Conservation (phyloP, 2,329 filamentous ascomycete species). For the Fusarium cyanostomum region DNA sequence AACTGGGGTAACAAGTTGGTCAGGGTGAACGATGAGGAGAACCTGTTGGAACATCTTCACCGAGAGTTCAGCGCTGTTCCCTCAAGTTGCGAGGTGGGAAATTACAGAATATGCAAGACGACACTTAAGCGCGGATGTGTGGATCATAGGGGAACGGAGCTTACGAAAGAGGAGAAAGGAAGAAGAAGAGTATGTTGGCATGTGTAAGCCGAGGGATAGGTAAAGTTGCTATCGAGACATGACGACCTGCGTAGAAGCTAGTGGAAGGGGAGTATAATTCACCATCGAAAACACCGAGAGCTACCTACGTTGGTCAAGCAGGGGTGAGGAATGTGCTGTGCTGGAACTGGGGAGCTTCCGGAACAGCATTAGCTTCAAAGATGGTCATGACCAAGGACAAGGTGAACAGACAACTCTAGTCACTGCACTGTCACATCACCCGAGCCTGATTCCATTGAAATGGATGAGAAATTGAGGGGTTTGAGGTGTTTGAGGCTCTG, state of each 20-base stretch:
- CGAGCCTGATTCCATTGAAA: neutral
- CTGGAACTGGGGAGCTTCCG: neutral
- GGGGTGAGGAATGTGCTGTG: conserved; percentile 12
- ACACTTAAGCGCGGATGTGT: conserved; percentile 54
- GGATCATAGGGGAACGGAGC: conserved; percentile 60
- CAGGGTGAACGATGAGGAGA: conserved; percentile 59
- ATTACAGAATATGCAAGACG: conserved; percentile 63
- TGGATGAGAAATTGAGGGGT: too few relatives aligned
- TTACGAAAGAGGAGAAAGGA: conserved; percentile 58
- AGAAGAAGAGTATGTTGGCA: conserved; percentile 55
- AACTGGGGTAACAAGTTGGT: conserved; percentile 53
- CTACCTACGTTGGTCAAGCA: conserved; percentile 33
- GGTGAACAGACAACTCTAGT: too few relatives aligned
- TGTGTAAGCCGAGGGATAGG: conserved; percentile 64
- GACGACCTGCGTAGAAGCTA: neutral
- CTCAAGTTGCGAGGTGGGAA: conserved; percentile 64
- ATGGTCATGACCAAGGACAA: neutral
- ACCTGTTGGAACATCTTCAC: conserved; percentile 59
- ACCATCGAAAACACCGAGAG: neutral
- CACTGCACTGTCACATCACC: neutral
- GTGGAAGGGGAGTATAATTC: too few relatives aligned
- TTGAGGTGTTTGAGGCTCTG: too few relatives aligned
- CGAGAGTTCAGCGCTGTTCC: conserved; percentile 54
- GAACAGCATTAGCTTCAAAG: neutral
- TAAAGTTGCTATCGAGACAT: conserved; percentile 58